These are phyloP conservation scores for Sclerotinia sclerotiorum DNA, from an alignment of 2,329 filamentous ascomycete genomes.

Conservation along the genomic window DNA sequence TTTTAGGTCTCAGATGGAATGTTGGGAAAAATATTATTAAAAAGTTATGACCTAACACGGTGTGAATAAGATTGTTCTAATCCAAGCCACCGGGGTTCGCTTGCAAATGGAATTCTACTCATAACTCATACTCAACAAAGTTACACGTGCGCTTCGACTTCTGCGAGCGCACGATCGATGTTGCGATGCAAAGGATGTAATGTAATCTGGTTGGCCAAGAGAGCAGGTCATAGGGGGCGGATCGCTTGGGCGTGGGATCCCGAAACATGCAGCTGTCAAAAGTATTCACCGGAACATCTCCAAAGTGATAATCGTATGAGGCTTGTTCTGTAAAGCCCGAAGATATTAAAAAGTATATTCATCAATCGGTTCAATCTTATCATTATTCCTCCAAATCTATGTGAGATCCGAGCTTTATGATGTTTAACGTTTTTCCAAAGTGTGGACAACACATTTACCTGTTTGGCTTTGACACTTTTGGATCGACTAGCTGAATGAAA, in stretches of 20 bases:
- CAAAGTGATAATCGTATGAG: not conserved
- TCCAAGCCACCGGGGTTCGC: not conserved
- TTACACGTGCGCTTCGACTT: too few species aligned
- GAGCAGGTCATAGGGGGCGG: not conserved
- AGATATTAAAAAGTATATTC: not conserved
- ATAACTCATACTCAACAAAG: not conserved
- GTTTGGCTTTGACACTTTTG: not conserved
- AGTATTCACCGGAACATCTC: conserved; percentile 15
- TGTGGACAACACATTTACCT: not conserved
- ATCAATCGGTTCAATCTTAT: not conserved
- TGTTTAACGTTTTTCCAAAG: not conserved
- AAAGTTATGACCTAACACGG: not conserved
- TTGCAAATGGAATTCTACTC: not conserved
- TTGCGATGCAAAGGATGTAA: not conserved
- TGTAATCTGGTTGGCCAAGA: conserved; percentile 6
- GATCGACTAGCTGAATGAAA: conserved; percentile 1
- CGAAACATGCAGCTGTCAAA: conserved; percentile 25
- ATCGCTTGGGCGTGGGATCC: conserved; percentile 20
- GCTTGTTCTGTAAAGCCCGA: conserved; percentile 1
- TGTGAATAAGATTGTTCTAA: not conserved
- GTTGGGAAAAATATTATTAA: not conserved
- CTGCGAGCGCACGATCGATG: too few species aligned
- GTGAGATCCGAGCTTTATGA: conserved; percentile 2
- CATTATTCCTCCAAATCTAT: not conserved
- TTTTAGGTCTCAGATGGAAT: not conserved